Percentiles rank a stretch among this genome's conserved stretches.
These are phyloP conservation scores for Candida mesenterica DNA, from an alignment of 1,139 yeast genomes.

Conservation along the genomic window DNA sequence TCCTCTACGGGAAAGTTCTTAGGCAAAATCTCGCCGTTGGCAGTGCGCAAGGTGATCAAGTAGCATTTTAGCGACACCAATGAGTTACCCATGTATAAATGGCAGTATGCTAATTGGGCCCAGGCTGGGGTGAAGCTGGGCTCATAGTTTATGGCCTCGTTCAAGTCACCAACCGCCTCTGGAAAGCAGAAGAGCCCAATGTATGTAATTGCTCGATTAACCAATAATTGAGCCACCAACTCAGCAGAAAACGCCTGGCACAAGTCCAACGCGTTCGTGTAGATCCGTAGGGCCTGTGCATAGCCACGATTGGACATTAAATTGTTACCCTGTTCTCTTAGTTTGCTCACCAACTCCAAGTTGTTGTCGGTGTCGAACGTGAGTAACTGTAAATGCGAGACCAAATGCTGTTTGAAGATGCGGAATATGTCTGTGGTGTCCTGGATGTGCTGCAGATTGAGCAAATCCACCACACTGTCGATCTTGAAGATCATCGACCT, in stretches of 20 bases:
- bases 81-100: constrained; percentile 42
- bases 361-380: constrained; percentile 3
- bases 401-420: constrained; percentile 4
- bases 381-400: constrained; percentile 5
- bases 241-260: constrained; percentile 16
- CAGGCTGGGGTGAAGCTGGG: constrained; percentile 43
- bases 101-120: constrained; percentile 48
- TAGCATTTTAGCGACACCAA: constrained; percentile 36
- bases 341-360: constrained; percentile 15
- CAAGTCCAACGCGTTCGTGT: constrained; percentile 37
- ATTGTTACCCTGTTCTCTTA: constrained; percentile 45
- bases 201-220: constrained; percentile 44
- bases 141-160: constrained; percentile 31
- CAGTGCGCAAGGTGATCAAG: constrained; percentile 29
- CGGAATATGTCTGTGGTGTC: neutral
- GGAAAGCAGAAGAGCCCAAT: constrained; percentile 44
- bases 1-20: constrained; percentile 20
- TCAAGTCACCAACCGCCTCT: constrained; percentile 41
- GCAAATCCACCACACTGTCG: constrained; percentile 8
- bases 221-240: constrained; percentile 34
- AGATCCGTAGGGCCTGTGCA: constrained; percentile 42
- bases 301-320: constrained; percentile 37
- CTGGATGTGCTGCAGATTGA: neutral
- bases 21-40: constrained; percentile 35
- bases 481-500: constrained; percentile 8